phyloP scores from a whole-genome alignment of 768 basidiomycete genomes.

The Cystobasidiopsis lactophilus region DNA sequence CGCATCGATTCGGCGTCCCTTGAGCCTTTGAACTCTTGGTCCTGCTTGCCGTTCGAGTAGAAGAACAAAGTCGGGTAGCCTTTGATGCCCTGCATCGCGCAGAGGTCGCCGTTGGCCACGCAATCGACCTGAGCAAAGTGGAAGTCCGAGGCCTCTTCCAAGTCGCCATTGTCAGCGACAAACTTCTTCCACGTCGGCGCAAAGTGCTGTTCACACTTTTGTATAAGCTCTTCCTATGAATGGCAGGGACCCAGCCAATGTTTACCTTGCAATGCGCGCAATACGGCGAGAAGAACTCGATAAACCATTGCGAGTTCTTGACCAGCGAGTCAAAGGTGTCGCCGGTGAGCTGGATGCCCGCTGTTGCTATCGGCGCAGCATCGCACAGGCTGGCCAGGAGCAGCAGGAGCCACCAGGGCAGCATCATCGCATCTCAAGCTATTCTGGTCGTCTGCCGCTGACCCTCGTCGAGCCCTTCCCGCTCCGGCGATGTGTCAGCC shows the following conservation, averaged over 20 bases:
- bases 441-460: too few species aligned
- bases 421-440: too few species aligned
- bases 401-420: too few species aligned
- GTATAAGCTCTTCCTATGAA: too few species aligned
- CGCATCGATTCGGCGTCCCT: not conserved
- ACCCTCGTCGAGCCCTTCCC: too few species aligned
- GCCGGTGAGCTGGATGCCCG: constrained; percentile 4
- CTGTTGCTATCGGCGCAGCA: constrained; percentile 3
- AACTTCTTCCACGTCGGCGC: constrained; percentile 18
- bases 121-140: constrained; percentile 20
- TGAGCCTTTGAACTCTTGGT: not conserved
- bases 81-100: constrained; percentile 15
- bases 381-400: too few species aligned
- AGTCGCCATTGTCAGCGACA: constrained; percentile 8
- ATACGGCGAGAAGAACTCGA: constrained; percentile 6
- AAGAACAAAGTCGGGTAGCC: constrained; percentile 19
- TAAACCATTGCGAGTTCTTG: not conserved
- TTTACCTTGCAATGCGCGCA: constrained; percentile 11
- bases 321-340: constrained; percentile 1
- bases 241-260: not conserved
- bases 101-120: constrained; percentile 18
- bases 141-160: constrained; percentile 10
- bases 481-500: too few species aligned
- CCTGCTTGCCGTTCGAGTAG: constrained; percentile 9
- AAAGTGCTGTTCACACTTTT: constrained; percentile 2